Conservation (phyloP, 2,329 filamentous ascomycete genomes). For the Pseudogymnoascus sp. region DNA sequence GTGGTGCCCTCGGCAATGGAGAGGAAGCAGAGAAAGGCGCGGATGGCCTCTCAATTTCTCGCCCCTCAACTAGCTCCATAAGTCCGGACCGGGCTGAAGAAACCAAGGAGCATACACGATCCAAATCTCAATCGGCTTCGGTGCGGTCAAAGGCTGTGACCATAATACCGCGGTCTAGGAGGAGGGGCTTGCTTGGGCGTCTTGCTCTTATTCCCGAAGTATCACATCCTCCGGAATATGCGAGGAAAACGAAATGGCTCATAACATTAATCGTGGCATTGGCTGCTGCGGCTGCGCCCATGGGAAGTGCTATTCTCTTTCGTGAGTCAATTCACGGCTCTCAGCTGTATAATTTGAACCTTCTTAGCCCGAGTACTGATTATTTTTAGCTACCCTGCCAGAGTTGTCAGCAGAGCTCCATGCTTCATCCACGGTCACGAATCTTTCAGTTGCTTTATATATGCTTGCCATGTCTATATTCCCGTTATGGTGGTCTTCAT, state of each 20-base stretch:
- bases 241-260: conserved; percentile 69
- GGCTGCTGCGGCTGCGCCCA: conserved; percentile 68
- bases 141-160: conserved; percentile 31
- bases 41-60: conserved; percentile 15
- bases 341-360: not conserved
- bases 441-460: conserved; percentile 69
- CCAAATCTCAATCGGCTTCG: conserved; percentile 33
- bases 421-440: conserved; percentile 57
- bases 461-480: conserved; percentile 80
- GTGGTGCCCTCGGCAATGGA: not conserved
- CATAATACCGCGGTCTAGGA: conserved; percentile 40
- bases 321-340: conserved; percentile 43
- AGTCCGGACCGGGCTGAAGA: conserved; percentile 10
- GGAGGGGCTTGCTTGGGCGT: conserved; percentile 65
- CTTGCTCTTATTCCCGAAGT: conserved; percentile 72
- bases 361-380: conserved; percentile 13
- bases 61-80: conserved; percentile 16
- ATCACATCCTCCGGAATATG: conserved; percentile 65
- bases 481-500: conserved; percentile 74
- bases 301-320: conserved; percentile 79
- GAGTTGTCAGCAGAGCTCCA: conserved; percentile 55
- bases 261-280: conserved; percentile 72
- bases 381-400: conserved; percentile 53
- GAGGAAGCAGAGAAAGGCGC: conserved; percentile 10
- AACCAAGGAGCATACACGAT: conserved; percentile 3